These are phyloP conservation scores for Aspergillus homomorphus DNA, from an alignment of 495 filamentous ascomycete genomes.

Conservation along the genomic window DNA sequence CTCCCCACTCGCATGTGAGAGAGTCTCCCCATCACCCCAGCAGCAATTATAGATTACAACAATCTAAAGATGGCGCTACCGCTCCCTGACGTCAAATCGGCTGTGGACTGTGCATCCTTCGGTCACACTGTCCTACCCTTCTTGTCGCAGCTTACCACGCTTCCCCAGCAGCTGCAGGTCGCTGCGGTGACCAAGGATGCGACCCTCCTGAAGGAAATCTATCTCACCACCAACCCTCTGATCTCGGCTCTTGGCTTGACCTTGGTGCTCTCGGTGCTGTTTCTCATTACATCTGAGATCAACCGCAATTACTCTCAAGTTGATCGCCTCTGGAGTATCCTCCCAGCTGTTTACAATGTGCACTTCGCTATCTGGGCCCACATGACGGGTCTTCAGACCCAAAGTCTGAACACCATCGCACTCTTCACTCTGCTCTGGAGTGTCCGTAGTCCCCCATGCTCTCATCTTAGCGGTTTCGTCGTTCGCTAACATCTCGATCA, in stretches of 20 bases:
- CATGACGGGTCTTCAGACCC: slow-evolving; percentile 65
- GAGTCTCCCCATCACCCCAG: slow-evolving; percentile 5
- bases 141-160: slow-evolving; percentile 69
- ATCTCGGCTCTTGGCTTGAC: slow-evolving; percentile 72
- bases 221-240: slow-evolving; percentile 84
- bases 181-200: slow-evolving; percentile 50
- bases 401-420: slow-evolving; percentile 69
- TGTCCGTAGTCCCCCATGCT: slow-evolving; percentile 48
- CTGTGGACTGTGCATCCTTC: slow-evolving; percentile 72
- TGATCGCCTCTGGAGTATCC: slow-evolving; percentile 84
- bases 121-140: slow-evolving; percentile 69
- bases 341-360: slow-evolving; percentile 84
- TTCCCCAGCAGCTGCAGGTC: slow-evolving; percentile 59
- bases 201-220: slow-evolving; percentile 60
- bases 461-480: not conserved
- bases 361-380: slow-evolving; percentile 83
- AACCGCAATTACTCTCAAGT: slow-evolving; percentile 94
- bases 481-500: slow-evolving; percentile 24
- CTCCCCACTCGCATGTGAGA: slow-evolving; percentile 2
- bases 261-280: slow-evolving; percentile 61
- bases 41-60: not conserved
- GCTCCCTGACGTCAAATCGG: slow-evolving; percentile 63
- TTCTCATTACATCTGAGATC: slow-evolving; percentile 73
- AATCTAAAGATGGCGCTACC: slow-evolving; percentile 50
- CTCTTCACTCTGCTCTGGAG: slow-evolving; percentile 75